phyloP scores from a whole-genome alignment of 257 asterid species.

The Solanum phureja region DNA sequence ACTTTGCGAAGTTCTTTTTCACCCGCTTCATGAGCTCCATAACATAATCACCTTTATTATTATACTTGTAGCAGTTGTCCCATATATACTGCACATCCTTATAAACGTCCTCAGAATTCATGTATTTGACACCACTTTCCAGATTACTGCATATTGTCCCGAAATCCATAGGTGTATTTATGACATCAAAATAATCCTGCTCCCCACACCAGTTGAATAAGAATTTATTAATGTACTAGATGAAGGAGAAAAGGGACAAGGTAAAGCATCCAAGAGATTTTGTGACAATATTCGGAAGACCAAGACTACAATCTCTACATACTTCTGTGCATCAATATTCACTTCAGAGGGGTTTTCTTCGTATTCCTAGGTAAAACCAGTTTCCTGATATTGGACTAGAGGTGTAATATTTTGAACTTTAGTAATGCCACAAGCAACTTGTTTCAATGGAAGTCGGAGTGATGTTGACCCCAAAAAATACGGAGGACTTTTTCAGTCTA shows the following conservation, averaged over 20 bases:
- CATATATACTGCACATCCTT: conserved; percentile 82
- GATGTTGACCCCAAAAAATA: background rate
- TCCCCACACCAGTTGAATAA: conserved; percentile 8
- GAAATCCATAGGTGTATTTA: conserved; percentile 94
- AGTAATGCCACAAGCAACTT: background rate
- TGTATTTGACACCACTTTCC: conserved; percentile 79
- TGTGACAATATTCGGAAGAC: background rate
- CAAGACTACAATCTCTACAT: background rate
- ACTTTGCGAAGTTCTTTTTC: conserved; percentile 68
- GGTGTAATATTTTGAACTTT: background rate
- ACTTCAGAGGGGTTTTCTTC: background rate
- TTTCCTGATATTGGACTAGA: background rate
- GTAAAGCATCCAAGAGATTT: background rate
- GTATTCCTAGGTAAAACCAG: background rate
- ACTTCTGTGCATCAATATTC: background rate
- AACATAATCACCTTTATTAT: conserved; percentile 79
- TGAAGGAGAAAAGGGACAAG: background rate
- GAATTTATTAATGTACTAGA: background rate
- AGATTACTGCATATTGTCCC: conserved; percentile 92
- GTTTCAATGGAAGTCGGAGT: background rate
- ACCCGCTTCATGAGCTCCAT: conserved; percentile 96
- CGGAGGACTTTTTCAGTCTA: background rate
- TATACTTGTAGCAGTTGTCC: conserved; percentile 91
- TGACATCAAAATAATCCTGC: conserved; percentile 96
- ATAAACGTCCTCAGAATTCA: conserved; percentile 73